Percentiles rank a stretch among this genome's conserved stretches.
Conservation (phyloP, 116 monocot species). For the Posidonia oceanica region DNA sequence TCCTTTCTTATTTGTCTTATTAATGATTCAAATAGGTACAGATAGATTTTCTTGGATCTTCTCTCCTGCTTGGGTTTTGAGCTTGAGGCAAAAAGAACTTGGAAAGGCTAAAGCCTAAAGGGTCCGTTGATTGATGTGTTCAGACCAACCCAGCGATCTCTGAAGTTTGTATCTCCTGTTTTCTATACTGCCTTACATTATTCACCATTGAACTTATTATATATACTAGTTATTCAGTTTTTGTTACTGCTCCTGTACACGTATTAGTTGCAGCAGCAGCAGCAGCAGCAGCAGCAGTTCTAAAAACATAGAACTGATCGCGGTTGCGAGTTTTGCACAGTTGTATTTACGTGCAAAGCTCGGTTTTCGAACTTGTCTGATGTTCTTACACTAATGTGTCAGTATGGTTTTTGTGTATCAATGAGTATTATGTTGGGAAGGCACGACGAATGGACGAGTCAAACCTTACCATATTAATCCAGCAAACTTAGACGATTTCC, state of each 20-base stretch:
- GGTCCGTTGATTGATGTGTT: not conserved
- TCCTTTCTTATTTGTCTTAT: not conserved
- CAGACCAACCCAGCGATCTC: too few species aligned
- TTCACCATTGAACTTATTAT: too few species aligned
- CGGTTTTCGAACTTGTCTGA: not conserved
- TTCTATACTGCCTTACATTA: too few species aligned
- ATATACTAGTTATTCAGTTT: too few species aligned
- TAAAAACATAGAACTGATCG: too few species aligned
- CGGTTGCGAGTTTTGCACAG: not conserved
- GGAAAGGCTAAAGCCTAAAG: too few species aligned
- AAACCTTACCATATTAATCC: not conserved
- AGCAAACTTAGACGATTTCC: not conserved
- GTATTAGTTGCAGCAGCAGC: too few species aligned
- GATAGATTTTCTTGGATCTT: not conserved
- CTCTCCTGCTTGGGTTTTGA: too few species aligned
- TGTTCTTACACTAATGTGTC: not conserved
- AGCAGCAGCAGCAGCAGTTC: too few species aligned
- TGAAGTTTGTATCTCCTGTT: too few species aligned
- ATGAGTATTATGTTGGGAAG: not conserved
- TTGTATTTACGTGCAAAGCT: not conserved
- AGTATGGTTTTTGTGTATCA: not conserved
- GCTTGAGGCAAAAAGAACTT: too few species aligned
- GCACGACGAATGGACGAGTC: not conserved
- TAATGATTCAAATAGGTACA: not conserved
- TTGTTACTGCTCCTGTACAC: too few species aligned